Evolutionary conservation across 768 basidiomycete genomes (phyloP).

Genomic region (Tylopilus intermedius): DNA sequence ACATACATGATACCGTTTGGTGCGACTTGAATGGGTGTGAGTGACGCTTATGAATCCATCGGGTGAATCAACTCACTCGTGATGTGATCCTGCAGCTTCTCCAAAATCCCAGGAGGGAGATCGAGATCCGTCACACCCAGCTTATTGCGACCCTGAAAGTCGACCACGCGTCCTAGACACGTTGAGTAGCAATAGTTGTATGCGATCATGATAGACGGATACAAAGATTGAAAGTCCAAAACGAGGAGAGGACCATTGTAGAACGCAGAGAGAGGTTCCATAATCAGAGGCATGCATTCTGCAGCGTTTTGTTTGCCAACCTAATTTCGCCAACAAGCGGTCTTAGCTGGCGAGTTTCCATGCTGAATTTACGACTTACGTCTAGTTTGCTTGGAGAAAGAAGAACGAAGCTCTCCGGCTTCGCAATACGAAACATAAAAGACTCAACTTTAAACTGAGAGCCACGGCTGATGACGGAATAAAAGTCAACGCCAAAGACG

Average conservation of each 20-base stretch:
- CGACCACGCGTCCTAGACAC: conserved; percentile 81
- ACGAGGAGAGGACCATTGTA: conserved; percentile 91
- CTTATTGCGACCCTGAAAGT: conserved; percentile 85
- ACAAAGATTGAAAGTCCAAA: conserved; percentile 93
- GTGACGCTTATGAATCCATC: not conserved
- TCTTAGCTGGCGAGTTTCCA: not conserved
- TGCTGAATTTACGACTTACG: conserved; percentile 39
- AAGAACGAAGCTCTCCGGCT: conserved; percentile 89
- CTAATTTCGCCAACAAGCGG: conserved; percentile 36
- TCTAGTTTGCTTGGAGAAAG: conserved; percentile 85
- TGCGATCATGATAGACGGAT: conserved; percentile 97
- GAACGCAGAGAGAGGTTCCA: conserved; percentile 91
- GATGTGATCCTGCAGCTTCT: conserved; percentile 69
- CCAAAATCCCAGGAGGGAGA: conserved; percentile 61
- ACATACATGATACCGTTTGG: conserved; percentile 96
- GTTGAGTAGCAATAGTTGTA: conserved; percentile 98
- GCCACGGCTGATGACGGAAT: conserved; percentile 88
- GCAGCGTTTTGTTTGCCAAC: conserved; percentile 95
- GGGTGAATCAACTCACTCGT: conserved; percentile 46
- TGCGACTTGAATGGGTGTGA: conserved; percentile 53
- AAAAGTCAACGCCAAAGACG: conserved; percentile 96
- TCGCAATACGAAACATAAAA: conserved; percentile 95
- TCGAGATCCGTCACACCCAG: conserved; percentile 78
- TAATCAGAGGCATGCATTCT: conserved; percentile 91
- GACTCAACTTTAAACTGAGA: conserved; percentile 99